Evolutionary conservation across 2,329 filamentous ascomycete species (phyloP).

Genomic region (Xylaria sp.): DNA sequence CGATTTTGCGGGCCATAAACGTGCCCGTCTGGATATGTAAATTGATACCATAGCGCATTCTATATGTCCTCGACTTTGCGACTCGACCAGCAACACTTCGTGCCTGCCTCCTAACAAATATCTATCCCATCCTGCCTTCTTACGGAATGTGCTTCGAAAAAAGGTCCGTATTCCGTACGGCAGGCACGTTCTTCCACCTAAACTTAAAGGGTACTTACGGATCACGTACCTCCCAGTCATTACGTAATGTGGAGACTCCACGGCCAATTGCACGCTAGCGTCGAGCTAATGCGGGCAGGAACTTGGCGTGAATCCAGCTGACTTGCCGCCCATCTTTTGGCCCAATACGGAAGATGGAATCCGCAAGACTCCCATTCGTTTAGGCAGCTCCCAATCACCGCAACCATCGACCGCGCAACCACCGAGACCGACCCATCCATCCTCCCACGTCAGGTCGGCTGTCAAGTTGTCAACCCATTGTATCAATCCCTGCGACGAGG

Average conservation of each 20-base stretch:
- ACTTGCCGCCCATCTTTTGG: neutral
- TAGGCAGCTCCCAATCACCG: neutral
- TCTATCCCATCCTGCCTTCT: too few relatives aligned
- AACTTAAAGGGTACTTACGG: neutral
- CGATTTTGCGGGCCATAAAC: too few relatives aligned
- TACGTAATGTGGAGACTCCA: neutral
- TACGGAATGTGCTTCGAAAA: too few relatives aligned
- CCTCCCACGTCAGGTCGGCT: neutral
- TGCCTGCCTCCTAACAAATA: too few relatives aligned
- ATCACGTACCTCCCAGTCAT: neutral
- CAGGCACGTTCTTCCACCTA: neutral
- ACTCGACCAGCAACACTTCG: too few relatives aligned
- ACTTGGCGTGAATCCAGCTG: neutral
- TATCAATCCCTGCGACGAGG: too few relatives aligned
- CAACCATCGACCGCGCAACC: neutral
- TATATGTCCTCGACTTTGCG: too few relatives aligned
- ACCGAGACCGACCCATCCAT: neutral
- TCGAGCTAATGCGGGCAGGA: neutral
- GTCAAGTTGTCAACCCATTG: neutral
- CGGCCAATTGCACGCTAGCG: neutral
- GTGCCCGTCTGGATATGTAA: too few relatives aligned
- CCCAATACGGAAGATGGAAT: too few relatives aligned
- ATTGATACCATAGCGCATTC: too few relatives aligned
- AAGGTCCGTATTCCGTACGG: neutral
- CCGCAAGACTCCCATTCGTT: neutral